These are phyloP conservation scores for Hemileia vastatrix DNA, from an alignment of 1,284 basidiomycete genomes.

Conservation along the genomic window DNA sequence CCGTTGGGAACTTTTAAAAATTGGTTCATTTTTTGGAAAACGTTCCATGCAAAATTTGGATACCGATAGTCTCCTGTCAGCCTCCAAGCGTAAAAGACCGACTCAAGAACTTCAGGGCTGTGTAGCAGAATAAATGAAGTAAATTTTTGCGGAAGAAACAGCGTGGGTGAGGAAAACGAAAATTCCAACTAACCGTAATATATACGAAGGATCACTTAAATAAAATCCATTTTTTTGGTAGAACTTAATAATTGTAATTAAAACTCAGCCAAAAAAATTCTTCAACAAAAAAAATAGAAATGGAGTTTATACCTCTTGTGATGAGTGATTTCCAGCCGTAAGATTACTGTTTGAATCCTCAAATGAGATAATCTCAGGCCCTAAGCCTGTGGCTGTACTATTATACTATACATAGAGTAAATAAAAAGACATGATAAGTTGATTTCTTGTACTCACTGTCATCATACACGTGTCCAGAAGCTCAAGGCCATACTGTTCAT, in stretches of 20 bases:
- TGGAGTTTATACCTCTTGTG: not conserved
- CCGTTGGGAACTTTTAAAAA: slow-evolving; percentile 13
- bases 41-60: slow-evolving; percentile 19
- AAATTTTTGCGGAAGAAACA: not conserved
- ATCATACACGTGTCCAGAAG: slow-evolving; percentile 10
- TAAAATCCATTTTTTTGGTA: not conserved
- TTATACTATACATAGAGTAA: slow-evolving; percentile 3
- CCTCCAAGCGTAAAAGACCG: slow-evolving; percentile 20
- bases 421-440: not conserved
- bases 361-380: slow-evolving; percentile 17
- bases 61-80: slow-evolving; percentile 13
- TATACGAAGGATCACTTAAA: not conserved
- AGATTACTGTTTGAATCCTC: slow-evolving; percentile 3
- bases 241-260: not conserved
- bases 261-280: not conserved
- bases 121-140: no score
- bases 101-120: slow-evolving; percentile 21
- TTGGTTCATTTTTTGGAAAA: slow-evolving; percentile 7
- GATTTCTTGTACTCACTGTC: slow-evolving; percentile 6
- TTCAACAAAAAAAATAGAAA: not conserved
- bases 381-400: slow-evolving; percentile 11
- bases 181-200: not conserved
- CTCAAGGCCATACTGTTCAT: slow-evolving; percentile 5
- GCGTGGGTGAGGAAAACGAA: not conserved
- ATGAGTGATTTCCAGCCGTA: not conserved